phyloP scores from a whole-genome alignment of 202 grass and related monocot species.

The Saccharum hybrid region DNA sequence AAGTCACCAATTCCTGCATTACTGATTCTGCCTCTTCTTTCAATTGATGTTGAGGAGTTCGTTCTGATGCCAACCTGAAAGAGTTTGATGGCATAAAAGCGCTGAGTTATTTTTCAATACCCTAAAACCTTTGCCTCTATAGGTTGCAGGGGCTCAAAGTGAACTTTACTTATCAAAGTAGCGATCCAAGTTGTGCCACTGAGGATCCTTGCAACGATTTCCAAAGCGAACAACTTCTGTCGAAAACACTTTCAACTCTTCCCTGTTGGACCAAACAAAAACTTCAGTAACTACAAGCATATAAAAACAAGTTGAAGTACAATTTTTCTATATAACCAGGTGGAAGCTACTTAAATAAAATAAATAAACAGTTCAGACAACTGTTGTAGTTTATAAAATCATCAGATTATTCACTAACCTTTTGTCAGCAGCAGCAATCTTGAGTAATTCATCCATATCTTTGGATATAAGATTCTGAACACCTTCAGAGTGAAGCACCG shows the following conservation, averaged over 20 bases:
- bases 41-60: slow-evolving; percentile 69
- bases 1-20: slow-evolving; percentile 78
- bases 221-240: slow-evolving; percentile 91
- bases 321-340: slow-evolving; percentile 28
- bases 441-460: slow-evolving; percentile 94
- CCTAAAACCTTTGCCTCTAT: slow-evolving; percentile 14
- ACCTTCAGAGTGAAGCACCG: slow-evolving; percentile 85
- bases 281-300: slow-evolving; percentile 38
- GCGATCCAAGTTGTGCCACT: slow-evolving; percentile 95
- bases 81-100: slow-evolving; percentile 20
- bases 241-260: slow-evolving; percentile 91
- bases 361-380: slow-evolving; percentile 32
- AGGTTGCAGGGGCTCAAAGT: slow-evolving; percentile 23
- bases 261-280: slow-evolving; percentile 59
- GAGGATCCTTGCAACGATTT: slow-evolving; percentile 97
- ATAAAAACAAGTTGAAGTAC: slow-evolving; percentile 16
- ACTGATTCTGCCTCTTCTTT: slow-evolving; percentile 74
- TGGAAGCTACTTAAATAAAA: slow-evolving; percentile 19
- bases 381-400: slow-evolving; percentile 37
- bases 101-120: slow-evolving; percentile 18
- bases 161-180: slow-evolving; percentile 87
- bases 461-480: slow-evolving; percentile 91
- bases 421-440: slow-evolving; percentile 83
- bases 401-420: slow-evolving; percentile 55
- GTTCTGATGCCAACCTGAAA: slow-evolving; percentile 63